A percentile compares a stretch with the other conserved stretches of the same genome.
Conservation (phyloP, 768 basidiomycete species). For the Pulveroboletus sp. region DNA sequence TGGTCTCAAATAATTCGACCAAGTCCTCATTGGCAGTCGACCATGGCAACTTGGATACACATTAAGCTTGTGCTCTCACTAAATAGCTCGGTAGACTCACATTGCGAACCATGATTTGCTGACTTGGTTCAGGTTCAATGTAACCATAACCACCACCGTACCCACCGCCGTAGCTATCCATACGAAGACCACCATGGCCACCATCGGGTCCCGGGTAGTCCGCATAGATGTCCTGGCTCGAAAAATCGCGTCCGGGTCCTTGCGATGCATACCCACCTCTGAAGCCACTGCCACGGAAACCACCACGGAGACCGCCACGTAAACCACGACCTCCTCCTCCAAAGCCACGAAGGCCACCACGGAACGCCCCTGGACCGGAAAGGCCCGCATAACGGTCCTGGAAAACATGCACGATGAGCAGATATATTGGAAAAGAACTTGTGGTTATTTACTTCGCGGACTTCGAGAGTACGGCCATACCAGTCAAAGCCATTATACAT, state of each 20-base stretch:
- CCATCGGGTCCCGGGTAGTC: slow-evolving; percentile 87
- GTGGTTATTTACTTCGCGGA: slow-evolving; percentile 68
- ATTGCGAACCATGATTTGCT: slow-evolving; percentile 98
- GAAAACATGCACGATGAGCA: background rate
- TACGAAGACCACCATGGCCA: slow-evolving; percentile 32
- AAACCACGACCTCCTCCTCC: slow-evolving; percentile 37
- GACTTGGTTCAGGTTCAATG: slow-evolving; percentile 75
- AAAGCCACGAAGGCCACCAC: slow-evolving; percentile 54
- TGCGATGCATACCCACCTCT: slow-evolving; percentile 51
- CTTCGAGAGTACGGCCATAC: slow-evolving; percentile 94
- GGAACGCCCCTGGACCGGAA: slow-evolving; percentile 56
- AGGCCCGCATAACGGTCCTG: slow-evolving; percentile 88
- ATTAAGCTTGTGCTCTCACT: background rate
- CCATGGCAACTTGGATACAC: slow-evolving; percentile 76
- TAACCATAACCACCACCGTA: slow-evolving; percentile 38
- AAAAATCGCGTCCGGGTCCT: slow-evolving; percentile 63
- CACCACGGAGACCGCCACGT: slow-evolving; percentile 28
- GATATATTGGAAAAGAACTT: background rate
- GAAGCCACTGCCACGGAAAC: slow-evolving; percentile 54
- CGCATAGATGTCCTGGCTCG: slow-evolving; percentile 85
- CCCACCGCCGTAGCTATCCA: slow-evolving; percentile 37
- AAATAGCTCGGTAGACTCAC: slow-evolving; percentile 48
- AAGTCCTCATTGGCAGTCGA: slow-evolving; percentile 98
- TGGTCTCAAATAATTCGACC: slow-evolving; percentile 97
- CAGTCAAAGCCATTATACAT: slow-evolving; percentile 99